Base-by-base conservation (phyloP, 129 eudicot genomes). In the Cynara cardunculus region DNA sequence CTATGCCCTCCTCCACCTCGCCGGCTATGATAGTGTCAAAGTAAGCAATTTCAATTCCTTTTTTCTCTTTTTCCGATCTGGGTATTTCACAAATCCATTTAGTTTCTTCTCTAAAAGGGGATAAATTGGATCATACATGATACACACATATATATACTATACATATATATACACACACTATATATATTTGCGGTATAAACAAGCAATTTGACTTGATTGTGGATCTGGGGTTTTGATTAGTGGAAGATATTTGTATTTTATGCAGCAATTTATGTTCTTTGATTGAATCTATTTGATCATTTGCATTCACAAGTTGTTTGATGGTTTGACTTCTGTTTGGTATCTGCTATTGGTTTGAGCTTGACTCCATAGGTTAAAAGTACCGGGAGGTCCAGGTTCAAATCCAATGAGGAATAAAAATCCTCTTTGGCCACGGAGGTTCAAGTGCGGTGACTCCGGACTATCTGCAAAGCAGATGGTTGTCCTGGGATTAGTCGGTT, bases 1-100 rank as follows among this genome's bases (percentile, higher is more conserved):
- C 37, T 89, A 89, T 78, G 92, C 92, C 34, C 71, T 89, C 26
- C 90, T 89, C 53, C 86, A 89, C 72, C 46, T 89, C 2, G 89
- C 93, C 83, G 93, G 93, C 11, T 89, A 87, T 31, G 93, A 87
- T 21, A 82, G 87, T 80, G 89, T 89, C 68, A 72, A 79, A 83
- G 90, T 87, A 75, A 26, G 12, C 2, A 7, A 0, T 3, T 64
- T 53, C 27, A 0, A 9, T 16, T 46, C 3, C 0, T 41, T 4
- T 18, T 9, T 2, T 26, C n/a, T 9, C 22, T 10, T 30, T 30
- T 71, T 24, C 30, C 39, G 27, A 24, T 24, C 25, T 77, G 16
- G 27, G 13, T 66, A 5, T 66, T 66, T 66, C 28, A 22, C 7
- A 25, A 44, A 12, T 44, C 1, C 56, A 13, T 44, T 12, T 10